Evolutionary conservation across 495 filamentous ascomycete genomes (phyloP), one percentile per base, ranked within the genome.

Genomic region (Daldinia loculata): DNA sequence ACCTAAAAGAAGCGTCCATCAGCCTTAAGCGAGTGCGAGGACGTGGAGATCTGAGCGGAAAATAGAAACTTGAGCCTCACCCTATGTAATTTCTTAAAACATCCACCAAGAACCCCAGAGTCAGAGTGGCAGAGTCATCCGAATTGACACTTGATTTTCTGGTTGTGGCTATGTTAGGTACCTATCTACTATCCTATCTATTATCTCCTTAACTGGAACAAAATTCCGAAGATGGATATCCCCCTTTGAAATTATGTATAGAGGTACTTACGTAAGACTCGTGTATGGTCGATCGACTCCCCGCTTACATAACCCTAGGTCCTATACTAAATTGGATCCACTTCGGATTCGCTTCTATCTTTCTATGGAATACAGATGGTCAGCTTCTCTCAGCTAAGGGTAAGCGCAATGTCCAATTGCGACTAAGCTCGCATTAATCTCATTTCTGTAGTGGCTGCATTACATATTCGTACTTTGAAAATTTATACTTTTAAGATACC

Each of bases 61-160:
- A 22, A 26, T 48, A 53, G 56, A 66, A 67, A 29, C 64, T 65
- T 39, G 41, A 58, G 53, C 53, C 39, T 58, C 38, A 50, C 26
- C 30, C 36, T 65, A 29, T n/a, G n/a, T n/a, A 57, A 50, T 24
- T 57, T 26, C 15, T 11, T 12, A 4, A 39, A 17, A 27, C 17
- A 29, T 27, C 14, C 14, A 26, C 29, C 19, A 38, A 6, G 19
- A 52, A 3, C 41, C 41, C 14, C 24, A 52, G 24, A 29, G 5
- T 29, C 24, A 52, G 24, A 29, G 5, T 29, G 27, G 27, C 27
- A 6, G 9, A 29, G 19, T 27, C 0, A 29, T 29, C 24, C 43
- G 8, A 19, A 48, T 22, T 48, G 17, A 24, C 6, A 3, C 3
- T 24, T 22, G 43, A 14, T 24, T 9, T 24, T 48, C 43, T 48